Percentiles rank a stretch among this genome's conserved stretches.
Conservation (phyloP, 371 early-diverging fungal species). For the Dinochytrium kinnereticum region DNA sequence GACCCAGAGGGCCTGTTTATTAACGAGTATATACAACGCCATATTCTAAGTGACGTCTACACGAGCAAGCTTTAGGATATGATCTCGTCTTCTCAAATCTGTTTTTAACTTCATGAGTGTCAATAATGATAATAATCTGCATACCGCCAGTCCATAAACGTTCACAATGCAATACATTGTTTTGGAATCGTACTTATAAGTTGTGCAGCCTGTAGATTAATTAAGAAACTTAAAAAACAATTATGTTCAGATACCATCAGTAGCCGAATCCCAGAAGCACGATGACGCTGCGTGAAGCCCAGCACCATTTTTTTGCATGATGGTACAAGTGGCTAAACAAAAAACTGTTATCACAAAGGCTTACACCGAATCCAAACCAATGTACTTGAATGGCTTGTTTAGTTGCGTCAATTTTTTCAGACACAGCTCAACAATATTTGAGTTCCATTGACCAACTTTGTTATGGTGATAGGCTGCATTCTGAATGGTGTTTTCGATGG, state of each 20-base stretch:
- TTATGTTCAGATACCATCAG: conserved; percentile 63
- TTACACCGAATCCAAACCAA: conserved; percentile 56
- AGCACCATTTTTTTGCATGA: conserved; percentile 78
- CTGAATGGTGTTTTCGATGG: conserved; percentile 64
- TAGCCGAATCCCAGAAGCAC: conserved; percentile 76
- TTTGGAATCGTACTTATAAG: conserved; percentile 70
- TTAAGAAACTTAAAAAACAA: conserved; percentile 4
- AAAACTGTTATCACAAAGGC: background rate
- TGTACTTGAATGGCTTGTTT: conserved; percentile 75
- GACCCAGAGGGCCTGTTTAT: conserved; percentile 79
- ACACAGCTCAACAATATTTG: conserved; percentile 67
- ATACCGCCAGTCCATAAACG: conserved; percentile 20
- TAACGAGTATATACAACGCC: conserved; percentile 75
- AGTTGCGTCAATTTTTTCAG: conserved; percentile 66
- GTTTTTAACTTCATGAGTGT: background rate
- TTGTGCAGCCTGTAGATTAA: conserved; percentile 58
- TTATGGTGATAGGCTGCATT: conserved; percentile 71
- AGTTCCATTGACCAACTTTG: conserved; percentile 74
- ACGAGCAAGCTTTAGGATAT: background rate
- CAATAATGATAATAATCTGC: background rate
- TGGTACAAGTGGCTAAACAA: conserved; percentile 67
- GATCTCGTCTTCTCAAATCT: background rate
- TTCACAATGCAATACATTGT: conserved; percentile 64
- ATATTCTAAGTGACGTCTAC: conserved; percentile 49
- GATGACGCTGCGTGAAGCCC: conserved; percentile 77